Percentiles rank a stretch among this genome's conserved stretches.
Evolutionary conservation across 257 asterid species (phyloP).

Genomic region (Mitragyna speciosa): DNA sequence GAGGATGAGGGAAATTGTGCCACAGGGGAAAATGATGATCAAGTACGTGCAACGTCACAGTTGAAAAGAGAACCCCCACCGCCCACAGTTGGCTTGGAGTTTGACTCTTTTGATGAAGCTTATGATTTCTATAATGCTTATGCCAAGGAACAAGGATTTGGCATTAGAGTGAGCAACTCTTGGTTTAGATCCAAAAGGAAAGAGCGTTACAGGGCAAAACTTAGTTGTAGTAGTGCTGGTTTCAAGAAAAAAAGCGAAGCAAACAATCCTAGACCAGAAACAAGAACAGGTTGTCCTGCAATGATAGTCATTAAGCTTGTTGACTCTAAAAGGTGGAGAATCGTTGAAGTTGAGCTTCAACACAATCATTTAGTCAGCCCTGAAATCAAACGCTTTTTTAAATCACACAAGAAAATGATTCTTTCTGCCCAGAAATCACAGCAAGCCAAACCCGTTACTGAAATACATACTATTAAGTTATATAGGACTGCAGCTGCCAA

Average conservation of each 20-base stretch:
- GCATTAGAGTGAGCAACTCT: slow-evolving; percentile 61
- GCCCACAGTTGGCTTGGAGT: slow-evolving; percentile 57
- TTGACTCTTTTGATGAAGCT: slow-evolving; percentile 55
- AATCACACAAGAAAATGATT: slow-evolving; percentile 59
- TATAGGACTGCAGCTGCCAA: slow-evolving; percentile 36
- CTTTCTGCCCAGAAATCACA: slow-evolving; percentile 40
- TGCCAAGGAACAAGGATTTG: slow-evolving; percentile 63
- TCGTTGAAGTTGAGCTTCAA: slow-evolving; percentile 52
- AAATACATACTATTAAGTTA: slow-evolving; percentile 58
- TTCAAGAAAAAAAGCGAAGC: slow-evolving; percentile 66
- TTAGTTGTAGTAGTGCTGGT: slow-evolving; percentile 64
- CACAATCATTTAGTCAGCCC: slow-evolving; percentile 67
- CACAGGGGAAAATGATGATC: slow-evolving; percentile 31
- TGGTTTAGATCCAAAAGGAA: slow-evolving; percentile 66
- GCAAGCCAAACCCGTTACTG: slow-evolving; percentile 38
- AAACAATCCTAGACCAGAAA: slow-evolving; percentile 60
- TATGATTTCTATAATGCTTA: slow-evolving; percentile 56
- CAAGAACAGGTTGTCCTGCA: slow-evolving; percentile 69
- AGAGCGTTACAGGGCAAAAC: slow-evolving; percentile 64
- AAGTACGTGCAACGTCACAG: slow-evolving; percentile 25
- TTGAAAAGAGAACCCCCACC: slow-evolving; percentile 26
- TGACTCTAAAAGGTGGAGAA: slow-evolving; percentile 56
- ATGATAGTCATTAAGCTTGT: slow-evolving; percentile 58
- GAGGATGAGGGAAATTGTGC: slow-evolving; percentile 43
- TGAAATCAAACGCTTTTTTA: slow-evolving; percentile 52